phyloP scores from a whole-genome alignment of 2,329 filamentous ascomycete species.

The Trichoderma cornu-damae region DNA sequence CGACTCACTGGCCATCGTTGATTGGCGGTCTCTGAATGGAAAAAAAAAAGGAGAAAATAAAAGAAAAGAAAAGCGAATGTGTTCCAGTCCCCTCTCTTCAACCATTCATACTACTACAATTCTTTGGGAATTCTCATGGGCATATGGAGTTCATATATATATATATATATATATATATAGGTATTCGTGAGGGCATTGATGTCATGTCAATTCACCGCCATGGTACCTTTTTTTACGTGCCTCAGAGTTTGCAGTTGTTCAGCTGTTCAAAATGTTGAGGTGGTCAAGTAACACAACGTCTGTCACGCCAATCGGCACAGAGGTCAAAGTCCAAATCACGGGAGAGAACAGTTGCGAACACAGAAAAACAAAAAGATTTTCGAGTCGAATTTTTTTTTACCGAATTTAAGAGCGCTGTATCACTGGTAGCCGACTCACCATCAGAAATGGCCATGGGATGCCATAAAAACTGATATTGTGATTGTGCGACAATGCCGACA shows the following conservation, averaged over 20 bases:
- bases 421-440: not conserved
- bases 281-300: constrained; percentile 3
- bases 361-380: not conserved
- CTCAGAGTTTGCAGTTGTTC: not conserved
- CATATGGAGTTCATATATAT: not conserved
- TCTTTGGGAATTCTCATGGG: not conserved
- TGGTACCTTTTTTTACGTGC: not conserved
- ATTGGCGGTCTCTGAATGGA: too few relatives aligned
- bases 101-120: not conserved
- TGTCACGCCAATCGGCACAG: not conserved
- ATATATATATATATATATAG: not conserved
- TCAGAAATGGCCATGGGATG: not conserved
- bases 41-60: too few relatives aligned
- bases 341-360: not conserved
- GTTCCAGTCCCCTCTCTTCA: not conserved
- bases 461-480: not conserved
- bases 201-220: not conserved
- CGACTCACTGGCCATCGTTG: not conserved
- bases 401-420: too few relatives aligned
- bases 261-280: not conserved
- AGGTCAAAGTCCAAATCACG: not conserved
- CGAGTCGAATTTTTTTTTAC: not conserved
- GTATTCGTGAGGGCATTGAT: not conserved
- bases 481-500: not conserved
- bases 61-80: too few relatives aligned